Base-by-base conservation (phyloP, 352 stramenopile genomes). In the Phytophthora pinifolia region DNA sequence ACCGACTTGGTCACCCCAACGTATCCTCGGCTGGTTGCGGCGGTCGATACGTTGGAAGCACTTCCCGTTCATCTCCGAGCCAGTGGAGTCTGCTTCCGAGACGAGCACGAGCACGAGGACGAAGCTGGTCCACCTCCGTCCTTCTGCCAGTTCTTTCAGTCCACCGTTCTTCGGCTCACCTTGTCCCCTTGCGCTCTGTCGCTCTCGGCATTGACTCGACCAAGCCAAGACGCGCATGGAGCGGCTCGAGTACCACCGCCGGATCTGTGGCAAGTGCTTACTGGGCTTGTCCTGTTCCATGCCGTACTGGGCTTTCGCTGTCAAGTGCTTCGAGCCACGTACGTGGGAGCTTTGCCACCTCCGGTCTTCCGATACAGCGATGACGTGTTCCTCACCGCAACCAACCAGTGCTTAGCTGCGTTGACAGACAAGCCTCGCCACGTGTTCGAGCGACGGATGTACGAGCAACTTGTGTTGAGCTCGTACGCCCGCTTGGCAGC, bases 201-300 rank as follows among this genome's bases (percentile, higher is more conserved):
- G 4, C 9, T 70, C 6, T 48, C 36, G 18, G 67, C 13, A 27
- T 67, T 18, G 60, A 39, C 32, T n/a, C 45, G 34, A 50, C 50
- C 5, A 13, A 48, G 8, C 27, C 49, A 65, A 12, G 44, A 54
- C 9, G 79, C 43, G 31, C 59, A 4, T 42, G 17, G 15, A 10
- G 30, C 25, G 12, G 14, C 15, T 31, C 32, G 18, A 30, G 4
- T 13, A 36, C 39, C 46, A 12, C 10, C 15, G 13, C 0, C 36
- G 7, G 29, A 57, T 41, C 20, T 63, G 4, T 62, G 68, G 72
- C 54, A 71, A 14, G 32, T 74, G 5, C 22, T 88, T 8, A 77
- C 50, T 14, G 48, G 61, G 1, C 54, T 88, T 7, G 46, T 84
- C 8, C 35, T 86, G 10, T 83, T 75, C 30, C 78, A 88, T 14